Percentiles rank a stretch among this genome's conserved stretches.
These are phyloP conservation scores for Hypoxylon sp. DNA, from an alignment of 2,329 filamentous ascomycete species.

Conservation along the genomic window DNA sequence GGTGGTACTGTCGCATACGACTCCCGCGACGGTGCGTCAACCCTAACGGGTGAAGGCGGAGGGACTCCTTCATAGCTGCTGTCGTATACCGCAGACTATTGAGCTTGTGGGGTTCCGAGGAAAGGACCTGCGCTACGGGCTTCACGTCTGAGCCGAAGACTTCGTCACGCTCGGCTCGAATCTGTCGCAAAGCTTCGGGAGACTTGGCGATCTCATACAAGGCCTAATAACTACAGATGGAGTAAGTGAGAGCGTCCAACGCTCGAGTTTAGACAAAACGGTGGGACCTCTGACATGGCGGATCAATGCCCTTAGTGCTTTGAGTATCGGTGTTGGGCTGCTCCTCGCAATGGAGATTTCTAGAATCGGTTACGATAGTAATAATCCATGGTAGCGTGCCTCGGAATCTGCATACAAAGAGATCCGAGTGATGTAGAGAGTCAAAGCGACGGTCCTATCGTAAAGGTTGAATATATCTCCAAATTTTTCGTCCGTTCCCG, in stretches of 20 bases:
- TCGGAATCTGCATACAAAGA: conserved; percentile 24
- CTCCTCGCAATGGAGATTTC: neutral
- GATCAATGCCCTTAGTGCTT: neutral
- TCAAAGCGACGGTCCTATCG: conserved; percentile 25
- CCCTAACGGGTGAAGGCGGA: conserved; percentile 49
- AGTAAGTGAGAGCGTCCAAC: neutral
- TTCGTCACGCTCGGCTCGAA: conserved; percentile 53
- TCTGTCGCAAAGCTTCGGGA: conserved; percentile 38
- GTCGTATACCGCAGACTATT: conserved; percentile 52
- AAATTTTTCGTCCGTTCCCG: conserved; percentile 11
- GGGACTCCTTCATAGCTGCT: conserved; percentile 53
- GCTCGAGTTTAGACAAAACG: conserved; percentile 1
- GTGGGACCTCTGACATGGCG: neutral
- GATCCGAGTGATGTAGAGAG: conserved; percentile 30
- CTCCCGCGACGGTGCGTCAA: conserved; percentile 32
- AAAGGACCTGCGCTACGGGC: conserved; percentile 32
- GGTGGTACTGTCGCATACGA: conserved; percentile 28
- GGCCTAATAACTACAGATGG: conserved; percentile 41
- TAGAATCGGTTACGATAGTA: neutral
- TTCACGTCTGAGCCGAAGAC: conserved; percentile 48
- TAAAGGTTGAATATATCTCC: conserved; percentile 33
- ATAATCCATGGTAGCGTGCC: neutral
- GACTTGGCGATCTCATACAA: conserved; percentile 47
- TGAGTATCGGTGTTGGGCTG: conserved; percentile 4
- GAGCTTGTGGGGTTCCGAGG: conserved; percentile 42